These are phyloP conservation scores for Penicillium pulvis DNA, from an alignment of 495 filamentous ascomycete genomes.

Conservation along the genomic window DNA sequence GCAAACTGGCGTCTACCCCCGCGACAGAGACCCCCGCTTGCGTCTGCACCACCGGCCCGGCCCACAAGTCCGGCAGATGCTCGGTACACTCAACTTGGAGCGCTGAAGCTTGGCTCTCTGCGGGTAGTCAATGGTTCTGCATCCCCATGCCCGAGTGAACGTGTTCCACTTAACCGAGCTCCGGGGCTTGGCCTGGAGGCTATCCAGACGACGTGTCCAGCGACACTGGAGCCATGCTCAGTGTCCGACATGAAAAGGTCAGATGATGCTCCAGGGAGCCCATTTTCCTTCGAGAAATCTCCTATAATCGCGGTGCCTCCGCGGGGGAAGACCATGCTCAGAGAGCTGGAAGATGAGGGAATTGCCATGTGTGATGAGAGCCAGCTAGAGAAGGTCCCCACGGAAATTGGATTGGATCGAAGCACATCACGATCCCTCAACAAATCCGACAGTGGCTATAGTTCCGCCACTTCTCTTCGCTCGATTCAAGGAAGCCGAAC, in stretches of 20 bases:
- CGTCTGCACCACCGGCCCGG: constrained; percentile 15
- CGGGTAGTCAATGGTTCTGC: constrained; percentile 51
- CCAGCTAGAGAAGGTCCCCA: constrained; percentile 17
- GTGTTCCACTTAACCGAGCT: constrained; percentile 23
- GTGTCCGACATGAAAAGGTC: constrained; percentile 18
- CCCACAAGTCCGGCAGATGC: constrained; percentile 46
- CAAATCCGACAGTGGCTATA: constrained; percentile 48
- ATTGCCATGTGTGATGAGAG: constrained; percentile 31
- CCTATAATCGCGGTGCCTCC: constrained; percentile 22
- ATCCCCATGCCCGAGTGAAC: constrained; percentile 45
- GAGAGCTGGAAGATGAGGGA: constrained; percentile 33
- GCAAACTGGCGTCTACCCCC: constrained; percentile 27
- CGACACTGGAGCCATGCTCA: constrained; percentile 25
- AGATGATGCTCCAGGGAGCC: constrained; percentile 36
- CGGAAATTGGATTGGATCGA: constrained; percentile 12
- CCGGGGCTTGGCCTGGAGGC: constrained; percentile 20
- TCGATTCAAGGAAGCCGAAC: constrained; percentile 31
- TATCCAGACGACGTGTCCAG: constrained; percentile 14
- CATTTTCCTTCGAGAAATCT: constrained; percentile 44
- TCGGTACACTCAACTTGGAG: constrained; percentile 52
- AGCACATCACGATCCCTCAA: constrained; percentile 31
- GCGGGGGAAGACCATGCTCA: constrained; percentile 11
- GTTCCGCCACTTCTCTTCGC: constrained; percentile 39
- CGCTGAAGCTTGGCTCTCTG: constrained; percentile 50
- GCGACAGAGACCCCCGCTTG: constrained; percentile 10